Evolutionary conservation across 2,329 filamentous ascomycete species (phyloP), one percentile per base, ranked within the genome.

Genomic region (Pyrenophora teres): DNA sequence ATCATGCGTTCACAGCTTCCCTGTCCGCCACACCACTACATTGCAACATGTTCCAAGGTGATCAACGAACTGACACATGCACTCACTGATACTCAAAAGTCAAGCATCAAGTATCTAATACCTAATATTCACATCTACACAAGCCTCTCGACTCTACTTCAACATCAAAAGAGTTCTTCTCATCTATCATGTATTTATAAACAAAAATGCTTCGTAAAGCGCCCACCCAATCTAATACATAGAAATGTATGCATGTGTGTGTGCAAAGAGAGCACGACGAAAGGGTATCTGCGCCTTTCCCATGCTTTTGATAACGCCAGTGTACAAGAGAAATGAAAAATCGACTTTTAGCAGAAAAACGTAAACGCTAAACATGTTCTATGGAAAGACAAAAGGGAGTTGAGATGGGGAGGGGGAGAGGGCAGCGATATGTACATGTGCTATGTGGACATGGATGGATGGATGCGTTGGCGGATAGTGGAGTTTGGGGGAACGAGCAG

Each of bases 221-320:
- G 4, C 4, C 23, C 23, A 25, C 23, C 6, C 23, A 27, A 30
- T 30, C 9, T 45, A 45, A 45, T 21, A 15, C 15, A 15, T 15
- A 15, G 15, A 15, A 15, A 15, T 38, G 44, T 36, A 21, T 49
- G 15, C 30, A 49, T 43, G 35, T 23, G 39, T 46, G 52, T 44
- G 41, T 38, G 21, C 32, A 32, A 48, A 43, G 23, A 7, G 23
- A 7, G 44, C 50, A 48, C 48, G 31, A 52, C 39, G 31, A 48
- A 51, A 52, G 52, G 52, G 52, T 54, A 54, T 54, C 46, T 50
- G 36, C 40, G 48, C 52, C 50, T 48, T 40, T 39, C 48, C 35
- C 25, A 49, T 52, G 52, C 52, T 52, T 52, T 52, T 54, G 38
- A 40, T 33, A 52, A 52, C 50, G 50, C 50, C 50, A 13, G 25